Evolutionary conservation across 2,329 filamentous ascomycete genomes (phyloP), one percentile per base, ranked within the genome.

Genomic region (Boeremia lycopersici): DNA sequence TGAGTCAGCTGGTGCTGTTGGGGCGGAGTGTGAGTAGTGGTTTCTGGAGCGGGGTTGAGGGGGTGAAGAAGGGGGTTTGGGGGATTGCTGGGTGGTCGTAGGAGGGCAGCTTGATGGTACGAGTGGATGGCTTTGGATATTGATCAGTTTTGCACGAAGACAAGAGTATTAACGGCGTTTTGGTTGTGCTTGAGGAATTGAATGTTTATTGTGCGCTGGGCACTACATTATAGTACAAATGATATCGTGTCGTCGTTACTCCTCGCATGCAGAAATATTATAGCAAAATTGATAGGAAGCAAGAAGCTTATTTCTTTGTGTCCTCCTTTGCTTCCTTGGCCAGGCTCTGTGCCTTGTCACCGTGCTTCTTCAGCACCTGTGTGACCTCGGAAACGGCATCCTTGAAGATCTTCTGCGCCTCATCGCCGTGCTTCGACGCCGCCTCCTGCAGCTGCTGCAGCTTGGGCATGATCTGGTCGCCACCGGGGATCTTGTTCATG

Each of bases 351-450:
- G 70, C 71, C 60, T 73, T 67, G 17, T 69, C 66, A 13, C 70
- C 61, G 58, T 65, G 71, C 67, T 71, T 73, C 62, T 69, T 71
- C 40, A 74, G 53, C 9, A 74, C 56, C 33, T 73, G 67, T 4
- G 63, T 65, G 35, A 74, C 72, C 63, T 74, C 71, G 3, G 59
- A 61, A 7, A 76, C 62, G 4, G 74, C 88, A 69, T 89, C 86
- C 74, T 86, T 86, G 46, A 89, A 72, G 33, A 91, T 77, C 73
- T 86, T 83, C 78, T 91, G 83, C 2, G 87, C 88, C 72, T 91
- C 87, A 5, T 86, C 80, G 44, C 84, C 85, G 71, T 89, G 86
- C 77, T 89, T 85, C 64, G 87, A 79, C 0, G 86, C 86, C 12
- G 88, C 79, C 59, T 89, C 80, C 61, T 84, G 80, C 49, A 92